Base-by-base conservation (phyloP, 768 basidiomycete genomes). In the Scleroderma bovista region DNA sequence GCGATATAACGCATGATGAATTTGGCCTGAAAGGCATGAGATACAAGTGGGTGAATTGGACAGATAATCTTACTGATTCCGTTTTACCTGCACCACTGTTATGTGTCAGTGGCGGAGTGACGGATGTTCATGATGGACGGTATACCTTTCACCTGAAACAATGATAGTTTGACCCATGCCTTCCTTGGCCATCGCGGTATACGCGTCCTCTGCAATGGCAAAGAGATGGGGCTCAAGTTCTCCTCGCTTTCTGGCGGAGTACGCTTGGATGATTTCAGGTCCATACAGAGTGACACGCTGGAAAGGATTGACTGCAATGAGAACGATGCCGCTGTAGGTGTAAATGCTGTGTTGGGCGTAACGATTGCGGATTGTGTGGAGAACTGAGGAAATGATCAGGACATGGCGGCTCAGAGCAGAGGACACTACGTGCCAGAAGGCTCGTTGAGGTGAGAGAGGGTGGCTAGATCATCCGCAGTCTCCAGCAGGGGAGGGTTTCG, bases 1-100 rank as follows among this genome's bases (percentile, higher is more conserved):
- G 96, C 96, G 59, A 99, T 86, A 69, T 97, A 99, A 51, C 96
- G 84, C 84, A 99, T 95, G 69, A 99, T 99, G 73, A 93, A 93
- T 74, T 99, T 98, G 46, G 96, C 89, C 87, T 91, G 60, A 42
- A 54, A 44, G 48, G 29, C 41, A 22, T 57, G 50, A 44, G 12
- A 50, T 46, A 7, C 38, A 44, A 13, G 41, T 3, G 16, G 44
- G 51, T 43, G 24, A 31, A 26, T 38, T 57, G 17, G 43, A 20
- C 23, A 41, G 41, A 33, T 37, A 3, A 10, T 44, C 83, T 67
- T 58, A 90, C 95, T 46, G 93, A 95, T 71, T 98, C 96, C 0
- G 96, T 99, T 76, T 99, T 99, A 49, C 96, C 96, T 47, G 96
- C 96, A 71, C 96, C 96, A 79, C 93, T 96, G 48, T n/a, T 37